Base-by-base conservation (phyloP, 345 rosid species). In the Erodium maritimum region DNA sequence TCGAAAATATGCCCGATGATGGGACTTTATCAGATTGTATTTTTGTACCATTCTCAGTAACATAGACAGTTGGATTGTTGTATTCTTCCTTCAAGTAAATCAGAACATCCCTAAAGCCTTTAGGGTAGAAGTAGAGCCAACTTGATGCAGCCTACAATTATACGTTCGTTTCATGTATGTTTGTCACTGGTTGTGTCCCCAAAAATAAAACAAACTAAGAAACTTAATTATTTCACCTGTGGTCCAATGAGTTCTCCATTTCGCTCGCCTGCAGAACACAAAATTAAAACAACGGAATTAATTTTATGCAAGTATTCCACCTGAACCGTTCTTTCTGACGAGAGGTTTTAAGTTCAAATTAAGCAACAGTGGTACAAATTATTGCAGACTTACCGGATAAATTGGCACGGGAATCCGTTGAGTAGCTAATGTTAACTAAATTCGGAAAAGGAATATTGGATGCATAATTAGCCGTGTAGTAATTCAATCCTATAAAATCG, bases 401-500 rank as follows among this genome's bases (percentile, higher is more conserved):
- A 54, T 33, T 64, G 34, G 61, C 64, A 45, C 29, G 77, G 3
- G 50, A n/a, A 37, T 75, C 79, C 4, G 75, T 61, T 13, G 59
- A 56, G 54, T 71, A 75, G 45, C 73, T 72, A 2, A 24, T 58
- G 54, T 69, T 68, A 52, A 64, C 1, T 22, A 21, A n/a, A 54
- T 29, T 50, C 14, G 19, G 33, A 17, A 48, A 19, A 8, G 63
- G 22, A 17, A 23, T 54, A 20, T 76, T 46, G 17, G 67, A 34
- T 8, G 63, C 81, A 50, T 65, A 81, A 3, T 65, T 60, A n/a
- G 87, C 56, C 5, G 82, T 79, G 60, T 84, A 84, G 57, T 79
- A 84, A 72, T 84, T 79, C 18, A 78, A 61, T 3, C 85, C 87
- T 46, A 84, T 29, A 56, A 77, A 84, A 67, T 85, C 91, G 0